Base-by-base conservation (phyloP, 2,329 filamentous ascomycete genomes). In the Lojkania enalia region DNA sequence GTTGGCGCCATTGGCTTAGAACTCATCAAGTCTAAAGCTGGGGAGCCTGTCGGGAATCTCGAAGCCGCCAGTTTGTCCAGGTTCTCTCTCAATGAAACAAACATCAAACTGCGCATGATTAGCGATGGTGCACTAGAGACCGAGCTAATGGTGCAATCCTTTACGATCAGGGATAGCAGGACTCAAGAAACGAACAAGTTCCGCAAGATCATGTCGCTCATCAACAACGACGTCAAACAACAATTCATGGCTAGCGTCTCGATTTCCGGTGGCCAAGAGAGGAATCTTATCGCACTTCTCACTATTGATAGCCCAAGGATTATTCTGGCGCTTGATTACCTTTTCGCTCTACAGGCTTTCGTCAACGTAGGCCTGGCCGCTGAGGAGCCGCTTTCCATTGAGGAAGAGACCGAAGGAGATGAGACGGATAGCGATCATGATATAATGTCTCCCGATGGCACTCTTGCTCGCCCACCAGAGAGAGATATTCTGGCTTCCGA, bases 201-300 rank as follows among this genome's bases (percentile, higher is more conserved):
- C 78, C 84, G 90, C 39, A 95, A 92, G 68, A 96, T 99, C 72
- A 97, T 99, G 94, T 91, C 91, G 1, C 85, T 95, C 43, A 90
- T 91, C 62, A 97, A 96, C 70, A 92, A 90, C 57, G 87, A 91
- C 44, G 90, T 94, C 42, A 82, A 84, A 35, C 91, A 97, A 67
- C 95, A 99, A 60, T 91, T 99, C 63, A 99, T 99, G 94, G 94
- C 94, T 14, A 96, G 88, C 65, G 76, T 99, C 3, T 95, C 91
- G 0, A 95, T 99, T 71, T 90, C 91, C 0, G 88, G 90, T 13
- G 90, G 90, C 3, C 76, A 84, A 23, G 87, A 96, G 30, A 83
- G 84, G 48, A 88, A 85, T 64, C 71, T 97, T 44, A 95, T 97
- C 60, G 90, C 89, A 1, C 87, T 99, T 70, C 82, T 96, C 45